Base-by-base conservation (phyloP, 2,329 filamentous ascomycete species). In the Dothidotthia symphoricarpi region DNA sequence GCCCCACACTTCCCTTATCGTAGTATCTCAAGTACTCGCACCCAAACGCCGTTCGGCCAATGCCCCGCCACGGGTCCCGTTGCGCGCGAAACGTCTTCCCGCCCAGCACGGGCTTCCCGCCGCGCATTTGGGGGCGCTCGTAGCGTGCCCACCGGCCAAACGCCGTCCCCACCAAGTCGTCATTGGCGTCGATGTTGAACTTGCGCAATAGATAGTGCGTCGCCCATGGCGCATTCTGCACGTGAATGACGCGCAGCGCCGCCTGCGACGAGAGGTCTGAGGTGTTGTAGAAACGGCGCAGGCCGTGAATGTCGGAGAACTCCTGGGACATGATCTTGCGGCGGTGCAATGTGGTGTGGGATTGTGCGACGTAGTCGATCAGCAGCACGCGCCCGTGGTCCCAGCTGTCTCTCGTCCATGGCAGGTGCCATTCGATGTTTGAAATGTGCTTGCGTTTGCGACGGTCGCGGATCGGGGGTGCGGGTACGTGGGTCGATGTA, bases 141-240 rank as follows among this genome's bases (percentile, higher is more conserved):
- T 72, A 74, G 25, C 66, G 57, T 3, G 74, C 68, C 71, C 74
- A 78, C 26, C 68, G 65, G 4, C 68, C 70, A 55, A 77, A 76
- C 15, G 67, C 68, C 19, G 72, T 75, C 6, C 73, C 75, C 1
- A 75, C 65, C 3, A 75, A 52, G 35, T 75, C 71, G 36, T 68
- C 62, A 28, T 66, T 67, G 31, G 73, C 66, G 38, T 73, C 66
- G 41, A 78, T 76, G 36, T 76, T 75, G 61, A 74, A 78, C 46
- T 77, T 78, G 17, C 67, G 61, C 24, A 76, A 57, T 2, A 78
- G 55, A 43, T 70, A 77, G 2, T 60, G 59, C 24, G 68, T 70
- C 0, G 75, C 75, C 73, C 75, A 76, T 6, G 60, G 59, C 6
- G 74, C 75, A 43, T 78, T 77, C 52, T 78, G 75, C 3, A 77